Evolutionary conservation across 2,329 filamentous ascomycete species (phyloP), one percentile per base, ranked within the genome.

Genomic region (Periconia sp.): DNA sequence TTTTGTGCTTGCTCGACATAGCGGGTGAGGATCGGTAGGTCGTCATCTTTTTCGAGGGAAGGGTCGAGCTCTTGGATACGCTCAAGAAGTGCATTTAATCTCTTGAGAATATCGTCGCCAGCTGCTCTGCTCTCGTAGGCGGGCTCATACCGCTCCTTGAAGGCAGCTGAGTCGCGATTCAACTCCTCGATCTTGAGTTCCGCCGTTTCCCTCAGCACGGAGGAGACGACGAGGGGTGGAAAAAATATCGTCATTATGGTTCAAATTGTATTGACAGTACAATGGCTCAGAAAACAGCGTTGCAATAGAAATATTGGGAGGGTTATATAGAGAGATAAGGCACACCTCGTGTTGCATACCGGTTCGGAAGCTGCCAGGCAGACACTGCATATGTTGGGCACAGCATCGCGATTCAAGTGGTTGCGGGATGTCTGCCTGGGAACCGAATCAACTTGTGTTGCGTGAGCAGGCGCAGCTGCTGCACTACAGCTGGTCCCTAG

Each of bases 171-270:
- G 47, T 81, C 75, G 50, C 78, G 78, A 19, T 74, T 71, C 6
- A 84, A 72, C 53, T 84, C 79, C n/a, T 69, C 69, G 46, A 84
- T 76, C 56, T 84, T 84, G 43, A 62, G 52, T 23, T 65, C 48
- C 12, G 52, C 50, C 7, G 53, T 50, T 35, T 57, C 50, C 24
- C 43, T 52, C 15, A 66, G 44, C n/a, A 54, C 43, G 3, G 57
- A 47, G 4, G 53, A 42, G 24, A 63, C 40, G 13, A 46, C 35
- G 11, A 59, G 34, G 4, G 38, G 50, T 21, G 46, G 30, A 19
- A 32, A 8, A 26, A 29, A 30, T 13, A 36, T 21, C 28, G 40
- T 28, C 50, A 54, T 56, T 13, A 29, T 41, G 40, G n/a, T n/a
- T n/a, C n/a, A n/a, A n/a, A n/a, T n/a, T n/a, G n/a, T n/a, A n/a